A percentile compares a stretch with the other conserved stretches of the same genome.
Evolutionary conservation across 805 yeast genomes (phyloP).

Genomic region (Jamesozyma jinghongensis): DNA sequence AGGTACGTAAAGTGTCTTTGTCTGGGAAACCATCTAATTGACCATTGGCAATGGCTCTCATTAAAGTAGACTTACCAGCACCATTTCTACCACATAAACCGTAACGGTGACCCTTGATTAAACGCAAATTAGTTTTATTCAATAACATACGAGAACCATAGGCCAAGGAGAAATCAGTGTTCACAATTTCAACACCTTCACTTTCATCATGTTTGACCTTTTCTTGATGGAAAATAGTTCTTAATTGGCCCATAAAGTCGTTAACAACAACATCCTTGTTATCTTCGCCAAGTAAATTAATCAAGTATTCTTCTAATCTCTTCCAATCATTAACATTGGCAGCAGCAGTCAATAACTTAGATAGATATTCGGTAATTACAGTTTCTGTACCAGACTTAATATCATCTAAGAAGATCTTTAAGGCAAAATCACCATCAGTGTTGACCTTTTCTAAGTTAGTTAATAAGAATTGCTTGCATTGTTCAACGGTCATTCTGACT

Average conservation of each 20-base stretch:
- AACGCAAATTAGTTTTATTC: conserved; percentile 81
- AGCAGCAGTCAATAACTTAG: conserved; percentile 46
- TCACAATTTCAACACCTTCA: conserved; percentile 86
- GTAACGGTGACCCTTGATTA: conserved; percentile 90
- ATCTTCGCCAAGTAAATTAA: conserved; percentile 31
- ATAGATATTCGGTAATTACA: conserved; percentile 38
- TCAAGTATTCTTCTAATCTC: conserved; percentile 48
- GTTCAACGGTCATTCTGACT: conserved; percentile 56
- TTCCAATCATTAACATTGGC: conserved; percentile 70
- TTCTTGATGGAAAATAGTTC: conserved; percentile 43
- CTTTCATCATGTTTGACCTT: conserved; percentile 45
- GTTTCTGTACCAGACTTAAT: conserved; percentile 11
- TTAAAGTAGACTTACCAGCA: conserved; percentile 95
- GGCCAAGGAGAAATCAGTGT: conserved; percentile 90
- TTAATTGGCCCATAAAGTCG: conserved; percentile 40
- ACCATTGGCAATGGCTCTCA: conserved; percentile 95
- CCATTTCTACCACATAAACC: conserved; percentile 98
- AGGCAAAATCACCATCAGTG: conserved; percentile 7
- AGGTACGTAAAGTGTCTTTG: conserved; percentile 74
- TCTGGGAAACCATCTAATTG: conserved; percentile 97
- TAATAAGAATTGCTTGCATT: conserved; percentile 40
- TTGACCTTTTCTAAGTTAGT: conserved; percentile 15
- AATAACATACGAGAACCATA: conserved; percentile 96
- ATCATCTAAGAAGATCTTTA: conserved; percentile 21
- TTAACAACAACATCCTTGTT: conserved; percentile 31